Evolutionary conservation across 768 basidiomycete species (phyloP).

Genomic region (Flagelloscypha sp.): DNA sequence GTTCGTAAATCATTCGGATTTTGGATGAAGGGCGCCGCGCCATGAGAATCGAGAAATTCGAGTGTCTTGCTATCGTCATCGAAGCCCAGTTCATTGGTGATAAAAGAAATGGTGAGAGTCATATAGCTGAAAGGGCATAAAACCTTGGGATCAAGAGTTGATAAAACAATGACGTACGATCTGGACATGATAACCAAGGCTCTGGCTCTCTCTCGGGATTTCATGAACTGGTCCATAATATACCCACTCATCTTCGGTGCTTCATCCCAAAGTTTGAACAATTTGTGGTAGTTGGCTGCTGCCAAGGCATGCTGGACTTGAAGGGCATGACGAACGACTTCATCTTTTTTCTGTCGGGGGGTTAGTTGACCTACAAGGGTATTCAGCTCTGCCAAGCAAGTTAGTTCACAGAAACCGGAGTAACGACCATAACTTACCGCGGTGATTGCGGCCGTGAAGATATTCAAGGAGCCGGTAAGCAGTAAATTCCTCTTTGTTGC

Average conservation of each 20-base stretch:
- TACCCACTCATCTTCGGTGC: conserved; percentile 98
- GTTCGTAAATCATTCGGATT: conserved; percentile 62
- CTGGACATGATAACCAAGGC: conserved; percentile 87
- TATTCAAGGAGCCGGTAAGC: conserved; percentile 97
- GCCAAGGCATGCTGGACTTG: conserved; percentile 82
- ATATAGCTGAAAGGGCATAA: conserved; percentile 54
- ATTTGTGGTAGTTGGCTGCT: conserved; percentile 88
- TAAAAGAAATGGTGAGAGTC: conserved; percentile 66
- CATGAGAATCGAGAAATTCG: conserved; percentile 64
- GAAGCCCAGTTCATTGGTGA: conserved; percentile 80
- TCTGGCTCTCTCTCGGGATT: conserved; percentile 78
- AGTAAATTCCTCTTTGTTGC: conserved; percentile 91
- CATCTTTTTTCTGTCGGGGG: conserved; percentile 73
- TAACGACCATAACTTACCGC: conserved; percentile 49
- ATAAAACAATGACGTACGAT: conserved; percentile 56
- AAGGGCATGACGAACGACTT: conserved; percentile 82
- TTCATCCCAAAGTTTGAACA: conserved; percentile 76
- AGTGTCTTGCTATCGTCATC: conserved; percentile 54
- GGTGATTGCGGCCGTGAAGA: conserved; percentile 86
- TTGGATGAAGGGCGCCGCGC: conserved; percentile 56
- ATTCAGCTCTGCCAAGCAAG: conserved; percentile 70
- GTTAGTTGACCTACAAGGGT: conserved; percentile 97
- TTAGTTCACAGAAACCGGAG: conserved; percentile 1
- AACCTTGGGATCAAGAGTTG: background rate
- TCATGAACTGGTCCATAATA: conserved; percentile 98